phyloP scores from a whole-genome alignment of 257 asterid species.

The Parsonsia alboflavescens region DNA sequence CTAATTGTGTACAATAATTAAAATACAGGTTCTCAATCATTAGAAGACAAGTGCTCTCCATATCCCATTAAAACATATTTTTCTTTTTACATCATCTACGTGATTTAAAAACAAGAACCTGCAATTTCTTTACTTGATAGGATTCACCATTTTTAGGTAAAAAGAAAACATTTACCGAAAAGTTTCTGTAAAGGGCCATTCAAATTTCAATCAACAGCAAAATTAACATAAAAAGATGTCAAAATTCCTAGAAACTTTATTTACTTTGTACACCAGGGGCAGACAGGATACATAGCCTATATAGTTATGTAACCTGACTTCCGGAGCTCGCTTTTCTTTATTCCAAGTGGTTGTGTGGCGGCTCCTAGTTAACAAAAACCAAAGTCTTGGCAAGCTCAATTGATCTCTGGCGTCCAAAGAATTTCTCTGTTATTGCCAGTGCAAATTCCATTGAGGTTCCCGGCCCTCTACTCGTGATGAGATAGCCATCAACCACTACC shows the following conservation, averaged over 20 bases:
- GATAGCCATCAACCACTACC: conserved; percentile 87
- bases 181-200: no score
- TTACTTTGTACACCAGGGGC: background rate
- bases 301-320: background rate
- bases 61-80: no score
- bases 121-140: no score
- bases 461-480: conserved; percentile 89
- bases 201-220: no score
- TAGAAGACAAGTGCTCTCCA: no score
- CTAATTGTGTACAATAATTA: no score
- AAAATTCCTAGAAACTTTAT: background rate
- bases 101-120: no score
- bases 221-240: background rate
- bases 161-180: no score
- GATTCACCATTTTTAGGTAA: no score
- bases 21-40: no score
- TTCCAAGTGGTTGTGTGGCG: background rate
- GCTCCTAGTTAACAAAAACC: conserved; percentile 46
- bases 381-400: conserved; percentile 62
- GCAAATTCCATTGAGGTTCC: conserved; percentile 92
- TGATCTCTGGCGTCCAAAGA: conserved; percentile 60
- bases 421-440: conserved; percentile 60
- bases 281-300: background rate
- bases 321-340: background rate
- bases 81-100: no score